phyloP scores from a whole-genome alignment of 805 yeast genomes.

The Schwanniomyces polymorphus region DNA sequence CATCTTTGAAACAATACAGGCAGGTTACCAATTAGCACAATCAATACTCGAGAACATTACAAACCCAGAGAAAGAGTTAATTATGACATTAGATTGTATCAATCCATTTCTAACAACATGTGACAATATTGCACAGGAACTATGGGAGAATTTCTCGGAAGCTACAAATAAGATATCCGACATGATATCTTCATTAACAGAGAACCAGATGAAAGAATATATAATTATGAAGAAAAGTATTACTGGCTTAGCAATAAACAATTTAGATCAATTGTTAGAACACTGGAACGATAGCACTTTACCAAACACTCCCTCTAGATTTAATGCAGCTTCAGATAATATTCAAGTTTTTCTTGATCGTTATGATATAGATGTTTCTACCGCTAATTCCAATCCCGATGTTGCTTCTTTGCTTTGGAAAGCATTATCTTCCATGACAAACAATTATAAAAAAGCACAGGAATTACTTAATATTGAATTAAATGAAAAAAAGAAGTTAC shows the following conservation, averaged over 20 bases:
- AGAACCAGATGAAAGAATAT: constrained; percentile 28
- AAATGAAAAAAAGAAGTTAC: constrained; percentile 12
- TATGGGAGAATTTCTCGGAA: constrained; percentile 17
- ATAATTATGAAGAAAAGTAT: constrained; percentile 26
- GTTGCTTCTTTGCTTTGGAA: constrained; percentile 35
- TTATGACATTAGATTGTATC: constrained; percentile 10
- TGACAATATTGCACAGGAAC: constrained; percentile 18
- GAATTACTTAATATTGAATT: constrained; percentile 24
- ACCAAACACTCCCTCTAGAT: constrained; percentile 33
- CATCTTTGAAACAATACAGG: constrained; percentile 30
- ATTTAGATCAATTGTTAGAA: constrained; percentile 21
- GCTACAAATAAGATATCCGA: constrained; percentile 12
- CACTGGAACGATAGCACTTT: constrained; percentile 34
- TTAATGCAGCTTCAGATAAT: constrained; percentile 44
- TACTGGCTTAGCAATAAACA: constrained; percentile 23
- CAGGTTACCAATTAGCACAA: constrained; percentile 27
- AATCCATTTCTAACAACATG: constrained; percentile 17
- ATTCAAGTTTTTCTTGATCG: constrained; percentile 45
- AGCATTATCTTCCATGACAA: constrained; percentile 36
- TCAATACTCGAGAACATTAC: constrained; percentile 29
- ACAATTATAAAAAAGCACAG: constrained; percentile 38
- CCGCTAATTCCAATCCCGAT: constrained; percentile 6
- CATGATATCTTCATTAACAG: constrained; percentile 26
- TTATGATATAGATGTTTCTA: constrained; percentile 15
- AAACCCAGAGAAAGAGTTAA: constrained; percentile 6